Base-by-base conservation (phyloP, 345 rosid genomes). In the Lepidium aucheri region DNA sequence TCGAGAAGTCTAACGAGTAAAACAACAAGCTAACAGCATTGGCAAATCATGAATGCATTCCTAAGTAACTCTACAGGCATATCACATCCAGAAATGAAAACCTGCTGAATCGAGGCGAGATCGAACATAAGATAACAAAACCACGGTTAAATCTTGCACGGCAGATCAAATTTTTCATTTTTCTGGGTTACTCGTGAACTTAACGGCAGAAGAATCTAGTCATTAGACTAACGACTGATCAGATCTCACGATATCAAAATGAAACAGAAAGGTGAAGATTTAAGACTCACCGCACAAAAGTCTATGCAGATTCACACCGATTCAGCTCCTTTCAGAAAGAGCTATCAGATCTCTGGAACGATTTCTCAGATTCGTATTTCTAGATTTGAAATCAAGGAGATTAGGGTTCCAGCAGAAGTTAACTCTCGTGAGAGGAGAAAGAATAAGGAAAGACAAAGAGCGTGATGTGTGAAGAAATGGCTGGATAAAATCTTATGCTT, bases 361-460 rank as follows among this genome's bases (percentile, higher is more conserved):
- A 57, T 14, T 8, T 41, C 18, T 34, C 20, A 13, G 40, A 63
- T 38, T 65, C 13, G n/a, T n/a, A 2, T 53, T 28, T 3, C 18
- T 3, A 52, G 68, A 53, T 53, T 51, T 34, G 57, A 54, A 20
- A 49, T 11, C 30, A 8, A 26, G 15, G 67, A 73, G 72, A 35
- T 60, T 60, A 54, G 73, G 77, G 73, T 60, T 74, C 32, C 57
- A 44, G 18, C 20, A 53, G 1, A 13, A 72, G 76, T 6, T 34
- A 49, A 58, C 50, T 73, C 73, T 28, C 30, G 10, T 1, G 36
- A 38, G 57, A 44, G 58, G 58, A 67, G 56, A 67, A 66, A 3
- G 62, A 60, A 35, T 20, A 52, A 66, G 36, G 68, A 45, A 52
- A 45, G 41, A 61, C 30, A 3, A 24, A 36, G 17, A 50, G 72